Conservation (phyloP, 2,329 filamentous ascomycete species). For the Talaromyces sp. region DNA sequence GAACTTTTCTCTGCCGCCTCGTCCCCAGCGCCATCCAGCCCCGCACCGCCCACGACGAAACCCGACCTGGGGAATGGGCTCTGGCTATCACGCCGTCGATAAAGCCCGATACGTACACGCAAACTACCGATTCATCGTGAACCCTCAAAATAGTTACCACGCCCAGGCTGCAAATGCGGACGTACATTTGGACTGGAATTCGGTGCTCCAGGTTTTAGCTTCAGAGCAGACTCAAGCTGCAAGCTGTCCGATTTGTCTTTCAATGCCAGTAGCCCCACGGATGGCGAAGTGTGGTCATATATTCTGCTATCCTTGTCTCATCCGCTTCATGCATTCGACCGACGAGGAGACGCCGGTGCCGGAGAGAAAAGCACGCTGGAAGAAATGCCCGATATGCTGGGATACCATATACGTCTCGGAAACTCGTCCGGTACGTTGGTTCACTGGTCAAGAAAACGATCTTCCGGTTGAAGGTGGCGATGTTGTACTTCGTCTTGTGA, state of each 20-base stretch:
- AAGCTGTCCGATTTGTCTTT: constrained; percentile 92
- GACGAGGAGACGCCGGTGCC: constrained; percentile 61
- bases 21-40: constrained; percentile 56
- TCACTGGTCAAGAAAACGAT: constrained; percentile 77
- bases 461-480: constrained; percentile 79
- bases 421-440: constrained; percentile 83
- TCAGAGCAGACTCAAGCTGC: constrained; percentile 83
- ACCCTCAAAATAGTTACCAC: constrained; percentile 72
- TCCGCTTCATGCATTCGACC: constrained; percentile 89
- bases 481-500: constrained; percentile 81
- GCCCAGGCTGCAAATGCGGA: constrained; percentile 81
- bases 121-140: constrained; percentile 95
- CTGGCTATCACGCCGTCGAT: constrained; percentile 82
- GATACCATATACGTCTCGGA: constrained; percentile 91
- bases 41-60: constrained; percentile 61
- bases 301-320: constrained; percentile 87
- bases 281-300: constrained; percentile 98
- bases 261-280: constrained; percentile 82
- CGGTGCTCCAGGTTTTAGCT: constrained; percentile 85
- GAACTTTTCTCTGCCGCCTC: constrained; percentile 77
- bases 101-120: constrained; percentile 91
- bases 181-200: constrained; percentile 81
- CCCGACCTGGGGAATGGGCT: constrained; percentile 77
- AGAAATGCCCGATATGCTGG: constrained; percentile 95
- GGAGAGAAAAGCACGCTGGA: constrained; percentile 72